A percentile compares a stretch with the other conserved stretches of the same genome.
phyloP scores from a whole-genome alignment of 1,284 basidiomycete species.

The Trametes versicolor region DNA sequence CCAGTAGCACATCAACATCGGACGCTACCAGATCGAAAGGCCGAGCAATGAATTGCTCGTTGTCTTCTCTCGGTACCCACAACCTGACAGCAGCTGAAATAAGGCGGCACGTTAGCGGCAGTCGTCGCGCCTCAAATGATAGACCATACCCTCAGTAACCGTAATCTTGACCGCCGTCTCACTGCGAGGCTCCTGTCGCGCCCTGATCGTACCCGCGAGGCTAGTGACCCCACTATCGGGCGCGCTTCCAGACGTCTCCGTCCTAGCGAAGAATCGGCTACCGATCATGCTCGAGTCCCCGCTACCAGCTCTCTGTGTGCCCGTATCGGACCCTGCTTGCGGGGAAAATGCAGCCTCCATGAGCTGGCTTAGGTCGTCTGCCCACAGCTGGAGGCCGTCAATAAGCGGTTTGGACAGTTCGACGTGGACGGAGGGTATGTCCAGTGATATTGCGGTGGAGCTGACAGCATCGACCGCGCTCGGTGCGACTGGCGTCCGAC shows the following conservation, averaged over 20 bases:
- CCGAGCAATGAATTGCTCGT: slow-evolving; percentile 35
- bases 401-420: slow-evolving; percentile 70
- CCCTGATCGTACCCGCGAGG: slow-evolving; percentile 40
- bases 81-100: slow-evolving; percentile 54
- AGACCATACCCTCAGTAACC: slow-evolving; percentile 64
- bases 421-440: slow-evolving; percentile 74
- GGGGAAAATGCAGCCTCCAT: slow-evolving; percentile 52
- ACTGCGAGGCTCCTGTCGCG: slow-evolving; percentile 37
- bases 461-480: slow-evolving; percentile 33
- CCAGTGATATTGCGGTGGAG: slow-evolving; percentile 57
- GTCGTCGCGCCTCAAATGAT: slow-evolving; percentile 9
- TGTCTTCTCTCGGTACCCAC: slow-evolving; percentile 50
- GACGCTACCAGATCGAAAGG: slow-evolving; percentile 71
- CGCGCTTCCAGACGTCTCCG: slow-evolving; percentile 55
- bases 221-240: slow-evolving; percentile 46
- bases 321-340: slow-evolving; percentile 28
- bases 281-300: slow-evolving; percentile 81
- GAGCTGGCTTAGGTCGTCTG: slow-evolving; percentile 83
- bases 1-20: slow-evolving; percentile 71
- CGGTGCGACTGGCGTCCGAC: slow-evolving; percentile 16
- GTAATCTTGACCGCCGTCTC: slow-evolving; percentile 63
- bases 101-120: neutral
- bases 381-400: slow-evolving; percentile 86
- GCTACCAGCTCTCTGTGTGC: slow-evolving; percentile 52
- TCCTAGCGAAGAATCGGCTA: slow-evolving; percentile 81